phyloP scores from a whole-genome alignment of 2,329 filamentous ascomycete species.

The Xylaria sp. region DNA sequence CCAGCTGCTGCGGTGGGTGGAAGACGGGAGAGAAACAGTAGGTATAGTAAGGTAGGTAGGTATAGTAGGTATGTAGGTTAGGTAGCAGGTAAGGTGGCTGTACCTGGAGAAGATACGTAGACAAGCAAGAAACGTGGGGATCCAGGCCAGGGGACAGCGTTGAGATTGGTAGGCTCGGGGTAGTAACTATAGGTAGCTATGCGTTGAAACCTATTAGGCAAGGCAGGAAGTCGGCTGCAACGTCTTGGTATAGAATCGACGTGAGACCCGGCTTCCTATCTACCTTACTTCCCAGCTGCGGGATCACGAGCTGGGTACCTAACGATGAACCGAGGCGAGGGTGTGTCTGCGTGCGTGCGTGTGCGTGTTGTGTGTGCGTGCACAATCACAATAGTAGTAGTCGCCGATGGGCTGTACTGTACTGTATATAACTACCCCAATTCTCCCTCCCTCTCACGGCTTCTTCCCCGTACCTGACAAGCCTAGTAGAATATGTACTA shows the following conservation, averaged over 20 bases:
- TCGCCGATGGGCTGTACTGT: constrained; percentile 26
- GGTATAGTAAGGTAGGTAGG: constrained; percentile 7
- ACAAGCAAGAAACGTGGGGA: constrained; percentile 36
- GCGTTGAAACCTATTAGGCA: constrained; percentile 30
- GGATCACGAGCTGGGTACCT: constrained; percentile 27
- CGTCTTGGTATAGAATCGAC: constrained; percentile 32
- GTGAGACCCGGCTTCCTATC: constrained; percentile 19
- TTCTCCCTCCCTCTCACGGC: background rate
- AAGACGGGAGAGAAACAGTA: constrained; percentile 27
- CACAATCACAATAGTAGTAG: constrained; percentile 26
- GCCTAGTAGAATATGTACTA: constrained; percentile 18
- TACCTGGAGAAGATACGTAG: constrained; percentile 29
- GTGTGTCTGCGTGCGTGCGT: no score
- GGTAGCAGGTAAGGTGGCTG: constrained; percentile 9
- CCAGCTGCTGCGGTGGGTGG: constrained; percentile 20
- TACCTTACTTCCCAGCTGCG: constrained; percentile 23
- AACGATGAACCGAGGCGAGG: constrained; percentile 19
- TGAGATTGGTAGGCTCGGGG: constrained; percentile 30
- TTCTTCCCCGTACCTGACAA: constrained; percentile 9
- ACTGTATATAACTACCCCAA: constrained; percentile 31
- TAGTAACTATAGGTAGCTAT: constrained; percentile 18
- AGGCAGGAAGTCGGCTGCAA: constrained; percentile 37
- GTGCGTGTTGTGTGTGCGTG: background rate
- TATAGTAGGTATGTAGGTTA: background rate
- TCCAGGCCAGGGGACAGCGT: constrained; percentile 34